Conservation (phyloP, 805 yeast genomes). For the Lipomyces kockii region DNA sequence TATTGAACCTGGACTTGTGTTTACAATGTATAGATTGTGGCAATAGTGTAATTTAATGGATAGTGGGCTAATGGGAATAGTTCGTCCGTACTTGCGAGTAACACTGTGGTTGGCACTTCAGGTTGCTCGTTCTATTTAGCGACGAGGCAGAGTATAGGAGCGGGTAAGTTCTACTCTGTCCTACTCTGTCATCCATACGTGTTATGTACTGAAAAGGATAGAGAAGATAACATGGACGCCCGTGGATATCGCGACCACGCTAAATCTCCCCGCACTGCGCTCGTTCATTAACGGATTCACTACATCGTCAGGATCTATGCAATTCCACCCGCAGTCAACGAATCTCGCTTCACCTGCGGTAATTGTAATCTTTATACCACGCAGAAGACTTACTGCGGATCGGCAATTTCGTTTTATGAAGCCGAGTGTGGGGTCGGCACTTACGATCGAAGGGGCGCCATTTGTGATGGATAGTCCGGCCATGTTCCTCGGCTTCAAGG, state of each 20-base stretch:
- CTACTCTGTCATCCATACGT: background rate
- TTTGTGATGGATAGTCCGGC: conserved; percentile 21
- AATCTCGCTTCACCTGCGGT: conserved; percentile 3
- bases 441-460: conserved; percentile 24
- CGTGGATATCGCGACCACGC: background rate
- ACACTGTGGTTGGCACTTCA: conserved; percentile 8
- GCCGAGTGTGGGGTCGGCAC: background rate
- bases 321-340: conserved; percentile 8
- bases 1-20: conserved; percentile 18
- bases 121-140: conserved; percentile 14
- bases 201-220: background rate
- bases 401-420: background rate
- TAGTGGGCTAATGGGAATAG: background rate
- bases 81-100: conserved; percentile 19
- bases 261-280: background rate
- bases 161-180: conserved; percentile 2
- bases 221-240: conserved; percentile 19
- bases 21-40: conserved; percentile 18
- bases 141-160: background rate
- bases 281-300: conserved; percentile 6
- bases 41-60: background rate
- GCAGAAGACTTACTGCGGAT: background rate
- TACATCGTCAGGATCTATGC: background rate
- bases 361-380: conserved; percentile 14
- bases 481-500: conserved; percentile 18